Evolutionary conservation across 129 eudicot genomes (phyloP), one percentile per base, ranked within the genome.

Genomic region (Gnaphalium uliginosum): DNA sequence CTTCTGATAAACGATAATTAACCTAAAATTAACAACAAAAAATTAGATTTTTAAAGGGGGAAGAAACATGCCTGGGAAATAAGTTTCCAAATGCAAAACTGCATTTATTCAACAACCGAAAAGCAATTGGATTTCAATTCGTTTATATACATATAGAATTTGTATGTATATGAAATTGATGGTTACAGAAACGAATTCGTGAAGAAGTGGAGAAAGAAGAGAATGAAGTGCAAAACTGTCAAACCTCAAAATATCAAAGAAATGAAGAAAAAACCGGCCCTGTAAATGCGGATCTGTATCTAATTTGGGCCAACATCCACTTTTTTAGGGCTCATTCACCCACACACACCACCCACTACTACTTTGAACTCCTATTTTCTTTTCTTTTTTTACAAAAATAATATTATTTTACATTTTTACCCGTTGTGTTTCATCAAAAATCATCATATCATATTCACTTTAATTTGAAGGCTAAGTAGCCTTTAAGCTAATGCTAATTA

Each of bases 281-380:
- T 48, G 46, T 66, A 48, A 75, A 27, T 78, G 76, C 76, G 82
- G 71, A 27, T 70, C 81, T 66, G 35, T 17, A 4, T 17, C 24
- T 56, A 6, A 19, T 62, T 74, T 74, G 61, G 74, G 78, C 79
- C 51, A 67, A 35, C 79, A 81, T 76, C 85, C 85, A 57, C 64
- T 81, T 76, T 65, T 81, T 50, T 53, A 77, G 81, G 85, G 77
- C 71, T 22, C 21, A 51, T 25, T 3, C 66, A 57, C 39, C 67
- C 13, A 39, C 39, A 39, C 51, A 9, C 46, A 23, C 5, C 60
- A 13, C 8, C 3, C 25, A 66, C 29, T 66, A 56, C 61, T 19
- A 53, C 59, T 56, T 56, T 56, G n/a, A n/a, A n/a, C n/a, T n/a
- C n/a, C 18, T 19, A 19, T 0, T 54, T 7, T 43, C 2, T 11